phyloP scores from a whole-genome alignment of 75 land plant genomes.

The Picea glauca region DNA sequence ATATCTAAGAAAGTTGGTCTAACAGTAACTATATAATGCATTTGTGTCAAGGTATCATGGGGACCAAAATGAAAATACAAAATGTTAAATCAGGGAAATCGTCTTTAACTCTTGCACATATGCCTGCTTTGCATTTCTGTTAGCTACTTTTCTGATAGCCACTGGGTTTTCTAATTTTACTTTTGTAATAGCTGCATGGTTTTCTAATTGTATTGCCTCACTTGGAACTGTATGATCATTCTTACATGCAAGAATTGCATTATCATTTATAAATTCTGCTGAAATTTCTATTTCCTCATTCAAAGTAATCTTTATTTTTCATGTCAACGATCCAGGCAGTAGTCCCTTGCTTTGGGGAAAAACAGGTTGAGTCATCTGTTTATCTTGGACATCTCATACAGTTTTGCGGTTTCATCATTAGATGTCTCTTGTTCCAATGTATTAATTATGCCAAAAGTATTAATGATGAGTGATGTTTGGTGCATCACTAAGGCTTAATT shows the following conservation, averaged over 20 bases:
- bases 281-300: not conserved
- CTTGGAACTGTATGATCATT: not conserved
- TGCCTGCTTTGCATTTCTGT: too few relatives aligned
- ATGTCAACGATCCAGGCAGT: too few relatives aligned
- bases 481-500: too few relatives aligned
- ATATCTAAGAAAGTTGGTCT: not conserved
- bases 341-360: not conserved
- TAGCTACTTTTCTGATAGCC: too few relatives aligned
- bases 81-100: too few relatives aligned
- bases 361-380: not conserved
- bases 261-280: not conserved
- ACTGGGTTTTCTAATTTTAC: too few relatives aligned
- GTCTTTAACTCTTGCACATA: too few relatives aligned
- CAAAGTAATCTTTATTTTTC: not conserved
- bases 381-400: not conserved
- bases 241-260: not conserved
- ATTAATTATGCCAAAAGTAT: too few relatives aligned
- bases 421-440: too few relatives aligned
- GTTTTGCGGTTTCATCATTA: not conserved
- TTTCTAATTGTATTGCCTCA: not conserved
- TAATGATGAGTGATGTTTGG: too few relatives aligned
- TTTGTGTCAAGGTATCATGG: not conserved
- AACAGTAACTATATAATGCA: not conserved
- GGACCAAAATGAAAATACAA: not conserved
- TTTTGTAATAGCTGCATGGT: not conserved